Base-by-base conservation (phyloP, 2,329 filamentous ascomycete species). In the Diaporthe australafricana region DNA sequence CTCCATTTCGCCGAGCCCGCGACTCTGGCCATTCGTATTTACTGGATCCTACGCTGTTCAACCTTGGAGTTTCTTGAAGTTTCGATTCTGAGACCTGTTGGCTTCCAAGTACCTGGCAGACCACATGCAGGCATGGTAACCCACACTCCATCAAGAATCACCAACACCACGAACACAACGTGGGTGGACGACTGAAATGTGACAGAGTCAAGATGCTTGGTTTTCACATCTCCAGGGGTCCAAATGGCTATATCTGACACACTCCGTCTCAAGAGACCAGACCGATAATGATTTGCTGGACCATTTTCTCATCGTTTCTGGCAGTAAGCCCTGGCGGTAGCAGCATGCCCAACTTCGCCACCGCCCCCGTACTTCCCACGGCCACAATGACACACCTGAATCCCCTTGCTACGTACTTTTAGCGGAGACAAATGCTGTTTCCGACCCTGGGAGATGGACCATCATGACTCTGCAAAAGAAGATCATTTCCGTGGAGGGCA, bases 401-500 rank as follows among this genome's bases (percentile, higher is more conserved):
- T 4, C n/a, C 40, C 56, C 40, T 27, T 45, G 56, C 25, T 45
- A n/a, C 32, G 56, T 45, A 47, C 56, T 62, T 62, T 30, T 32
- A 38, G 20, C 40, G 40, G 38, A 22, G 56, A 47, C 38, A 62
- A 62, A 30, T 25, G 40, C 45, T 8, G n/a, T 8, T 22, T 42
- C 22, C 16, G 38, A 14, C 38, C 40, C 16, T 47, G 27, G 25
- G 56, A 25, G 38, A 32, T 62, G 56, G 5, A 22, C 7, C 22
- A 45, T 9, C 22, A 62, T 62, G 56, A 62, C 56, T 62, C 56
- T 62, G 40, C 40, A 45, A 20, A 30, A 45, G 56, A 62, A 30
- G 56, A 62, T 62, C 56, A 62, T 62, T 62, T 27, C 56, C 56
- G 27, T 47, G 42, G 56, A 45, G 16, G 40, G 56, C 25, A 62